Base-by-base conservation (phyloP, 148 eudicot species). In the Tetragonia tetragonoides region DNA sequence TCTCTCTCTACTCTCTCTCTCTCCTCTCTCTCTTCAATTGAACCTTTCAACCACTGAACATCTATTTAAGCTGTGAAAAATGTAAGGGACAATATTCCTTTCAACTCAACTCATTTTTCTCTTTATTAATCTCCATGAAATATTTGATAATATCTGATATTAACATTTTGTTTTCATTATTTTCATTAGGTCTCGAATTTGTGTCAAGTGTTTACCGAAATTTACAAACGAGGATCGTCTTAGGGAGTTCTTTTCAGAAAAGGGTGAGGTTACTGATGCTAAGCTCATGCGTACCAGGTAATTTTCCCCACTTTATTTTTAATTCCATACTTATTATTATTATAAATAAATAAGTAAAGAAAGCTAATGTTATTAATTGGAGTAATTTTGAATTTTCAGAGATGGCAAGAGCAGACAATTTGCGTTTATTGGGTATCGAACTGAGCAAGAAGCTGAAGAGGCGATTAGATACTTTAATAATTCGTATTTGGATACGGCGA, bases 241-340 rank as follows among this genome's bases (percentile, higher is more conserved):
- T 41, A 87, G 83, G 71, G 91, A 93, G 23, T 87, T 87, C 72
- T 95, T 95, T 77, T 90, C 97, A 20, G 85, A 84, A 83, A 95
- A 86, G 83, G 99, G 99, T 71, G 93, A 93, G 83, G 97, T 95
- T 11, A 95, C 99, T 2, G 99, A 95, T 88, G 91, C 89, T 72
- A 95, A 89, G 88, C 87, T 95, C 40, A 95, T 91, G 83, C 94
- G 95, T 51, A 93, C 93, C 73, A 85, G 78, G 97, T 93, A 81
- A 34, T 9, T 44, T 46, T 60, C 15, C 57, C 17, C 3, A 16
- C 11, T 14, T 63, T 28, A 56, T 2, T 24, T 39, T 81, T 39
- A 0, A 3, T 28, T 49, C 49, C 3, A 6, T 34, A 61, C 41
- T 20, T 11, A 17, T 23, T 18, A 10, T 37, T 65, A 8, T 17